Conservation (phyloP, 2,329 filamentous ascomycete species). For the Penicillium concentricum region DNA sequence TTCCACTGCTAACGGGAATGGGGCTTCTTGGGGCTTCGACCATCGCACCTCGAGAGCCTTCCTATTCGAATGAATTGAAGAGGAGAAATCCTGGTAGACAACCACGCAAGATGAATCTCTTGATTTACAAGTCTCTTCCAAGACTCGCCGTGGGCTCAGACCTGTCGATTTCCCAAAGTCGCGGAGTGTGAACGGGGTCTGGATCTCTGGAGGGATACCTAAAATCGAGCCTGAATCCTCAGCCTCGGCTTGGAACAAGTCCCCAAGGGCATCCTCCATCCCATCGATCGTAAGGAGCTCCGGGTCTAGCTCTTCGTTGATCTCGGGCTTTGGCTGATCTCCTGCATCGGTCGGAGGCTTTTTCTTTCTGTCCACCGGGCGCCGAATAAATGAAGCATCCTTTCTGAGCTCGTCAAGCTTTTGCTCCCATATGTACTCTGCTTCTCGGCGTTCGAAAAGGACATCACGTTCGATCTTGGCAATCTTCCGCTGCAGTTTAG, state of each 20-base stretch:
- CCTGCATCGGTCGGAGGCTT: slow-evolving; percentile 51
- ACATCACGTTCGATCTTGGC: slow-evolving; percentile 74
- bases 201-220: slow-evolving; percentile 40
- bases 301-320: slow-evolving; percentile 18
- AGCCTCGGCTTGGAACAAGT: slow-evolving; percentile 54
- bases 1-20: slow-evolving; percentile 44
- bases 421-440: slow-evolving; percentile 64
- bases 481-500: slow-evolving; percentile 71
- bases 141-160: slow-evolving; percentile 68
- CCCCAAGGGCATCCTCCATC: slow-evolving; percentile 47
- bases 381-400: slow-evolving; percentile 48
- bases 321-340: slow-evolving; percentile 26
- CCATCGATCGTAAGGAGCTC: slow-evolving; percentile 32
- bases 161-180: slow-evolving; percentile 85
- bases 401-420: slow-evolving; percentile 61
- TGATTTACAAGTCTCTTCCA: slow-evolving; percentile 86
- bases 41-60: slow-evolving; percentile 74
- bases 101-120: slow-evolving; percentile 63
- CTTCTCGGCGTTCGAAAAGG: slow-evolving; percentile 67
- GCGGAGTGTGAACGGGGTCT: slow-evolving; percentile 56
- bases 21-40: slow-evolving; percentile 68
- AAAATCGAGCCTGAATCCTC: slow-evolving; percentile 39
- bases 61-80: slow-evolving; percentile 71
- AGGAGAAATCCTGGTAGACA: slow-evolving; percentile 67
- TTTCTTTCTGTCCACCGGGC: slow-evolving; percentile 22